Base-by-base conservation (phyloP, 2,329 filamentous ascomycete genomes). In the Fusarium sp. region DNA sequence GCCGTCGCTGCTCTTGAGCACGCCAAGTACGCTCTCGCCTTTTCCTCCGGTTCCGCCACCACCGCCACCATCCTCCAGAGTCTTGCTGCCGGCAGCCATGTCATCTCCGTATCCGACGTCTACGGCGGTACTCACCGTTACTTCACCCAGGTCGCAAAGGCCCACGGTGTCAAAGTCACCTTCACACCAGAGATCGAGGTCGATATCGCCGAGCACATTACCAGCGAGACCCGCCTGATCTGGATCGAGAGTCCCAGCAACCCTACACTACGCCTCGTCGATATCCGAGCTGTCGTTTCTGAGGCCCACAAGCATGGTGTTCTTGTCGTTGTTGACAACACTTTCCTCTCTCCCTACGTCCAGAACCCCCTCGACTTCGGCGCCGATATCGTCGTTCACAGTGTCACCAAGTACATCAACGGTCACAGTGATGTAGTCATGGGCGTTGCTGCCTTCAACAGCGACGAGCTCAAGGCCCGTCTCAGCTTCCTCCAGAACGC, bases 391-490 rank as follows among this genome's bases (percentile, higher is more conserved):
- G 95, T 98, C 71, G 92, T 98, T 43, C 95, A 98, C 86, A 94
- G 90, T 56, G 96, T 99, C 56, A 99, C 96, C 44, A 99, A 99
- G 83, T 99, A 98, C 83, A 98, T 99, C 83, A 98, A 98, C 79
- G 96, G 96, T 50, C 96, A 99, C 83, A 87, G 89, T 78, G 96
- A 99, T 79, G 96, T 99, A 10, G 90, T 98, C 74, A 99, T 99
- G 96, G 96, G 96, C 70, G 92, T 96, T 30, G 95, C 94, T 46
- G 96, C 96, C 50, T 96, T 97, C 87, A 98, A 97, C 86, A 92
- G 91, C 30, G 89, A 93, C 57, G 86, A 89, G 19, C 85, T 99
- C 71, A 89, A 90, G 77, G 83, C 90, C 67, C 89, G 92, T 41
- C 87, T 99, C 22, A 84, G 88, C 51, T 99, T 98, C 85, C 87